Conservation (phyloP, 1,139 yeast species). For the Hansenula anomala region DNA sequence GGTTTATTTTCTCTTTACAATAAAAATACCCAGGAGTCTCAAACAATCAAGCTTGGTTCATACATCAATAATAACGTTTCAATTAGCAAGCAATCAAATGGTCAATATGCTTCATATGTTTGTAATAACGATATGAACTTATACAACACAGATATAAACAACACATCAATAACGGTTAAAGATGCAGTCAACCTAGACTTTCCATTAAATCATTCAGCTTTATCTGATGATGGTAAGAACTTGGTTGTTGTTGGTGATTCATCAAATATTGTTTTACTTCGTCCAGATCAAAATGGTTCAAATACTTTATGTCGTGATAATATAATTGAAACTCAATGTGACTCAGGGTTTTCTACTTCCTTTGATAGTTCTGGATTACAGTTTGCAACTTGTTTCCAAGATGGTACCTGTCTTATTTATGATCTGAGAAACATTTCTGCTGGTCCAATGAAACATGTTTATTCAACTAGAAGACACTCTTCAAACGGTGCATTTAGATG, state of each 20-base stretch:
- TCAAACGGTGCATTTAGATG: conserved; percentile 46
- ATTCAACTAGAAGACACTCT: conserved; percentile 50
- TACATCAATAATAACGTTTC: conserved; percentile 83
- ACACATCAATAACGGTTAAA: conserved; percentile 37
- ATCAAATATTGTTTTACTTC: conserved; percentile 44
- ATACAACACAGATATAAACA: conserved; percentile 56
- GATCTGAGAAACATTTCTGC: conserved; percentile 59
- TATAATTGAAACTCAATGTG: conserved; percentile 54
- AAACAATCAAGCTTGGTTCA: conserved; percentile 64
- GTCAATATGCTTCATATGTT: conserved; percentile 50
- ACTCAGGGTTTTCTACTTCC: conserved; percentile 81
- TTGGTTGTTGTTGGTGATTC: conserved; percentile 59
- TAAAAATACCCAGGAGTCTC: conserved; percentile 38
- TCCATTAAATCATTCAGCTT: conserved; percentile 55
- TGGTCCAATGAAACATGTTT: conserved; percentile 47
- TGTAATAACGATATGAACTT: conserved; percentile 80
- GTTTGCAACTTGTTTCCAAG: conserved; percentile 81
- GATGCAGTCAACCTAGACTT: conserved; percentile 40
- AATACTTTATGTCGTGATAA: conserved; percentile 25
- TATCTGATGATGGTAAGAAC: conserved; percentile 52
- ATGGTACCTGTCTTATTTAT: conserved; percentile 72
- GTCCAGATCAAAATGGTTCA: conserved; percentile 32
- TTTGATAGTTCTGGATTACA: conserved; percentile 67
- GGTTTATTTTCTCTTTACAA: conserved; percentile 62
- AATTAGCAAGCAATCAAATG: conserved; percentile 36